Conservation (phyloP, 305 asterid species). For the Stenogyne calaminthoides region DNA sequence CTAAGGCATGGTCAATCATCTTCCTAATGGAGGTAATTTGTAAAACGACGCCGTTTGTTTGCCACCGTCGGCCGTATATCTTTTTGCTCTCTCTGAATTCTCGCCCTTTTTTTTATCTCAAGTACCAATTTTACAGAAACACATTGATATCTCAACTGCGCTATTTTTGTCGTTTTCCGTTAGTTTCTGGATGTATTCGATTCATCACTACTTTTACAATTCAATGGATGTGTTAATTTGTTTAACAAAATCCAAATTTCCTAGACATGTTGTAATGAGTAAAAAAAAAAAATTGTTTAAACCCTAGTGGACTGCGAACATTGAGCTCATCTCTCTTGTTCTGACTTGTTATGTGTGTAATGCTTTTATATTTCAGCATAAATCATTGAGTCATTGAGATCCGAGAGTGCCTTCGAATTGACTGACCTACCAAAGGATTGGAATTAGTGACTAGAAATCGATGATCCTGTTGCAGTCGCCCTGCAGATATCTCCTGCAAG, state of each 20-base stretch:
- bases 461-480: slow-evolving; percentile 90
- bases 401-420: slow-evolving; percentile 27
- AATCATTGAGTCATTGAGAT: slow-evolving; percentile 31
- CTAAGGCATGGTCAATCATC: not conserved
- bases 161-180: not conserved
- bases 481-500: slow-evolving; percentile 88
- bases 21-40: slow-evolving; percentile 21
- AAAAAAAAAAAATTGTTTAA: not conserved
- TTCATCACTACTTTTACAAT: not conserved
- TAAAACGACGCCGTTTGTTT: slow-evolving; percentile 8
- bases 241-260: not conserved
- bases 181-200: slow-evolving; percentile 1
- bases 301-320: not conserved
- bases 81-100: not conserved
- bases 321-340: slow-evolving; percentile 11
- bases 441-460: slow-evolving; percentile 35
- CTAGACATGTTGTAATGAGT: not conserved
- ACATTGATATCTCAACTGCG: not conserved
- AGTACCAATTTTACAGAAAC: slow-evolving; percentile 7
- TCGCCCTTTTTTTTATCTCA: slow-evolving; percentile 11
- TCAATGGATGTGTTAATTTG: slow-evolving; percentile 18
- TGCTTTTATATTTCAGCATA: slow-evolving; percentile 32
- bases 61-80: not conserved
- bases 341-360: not conserved
- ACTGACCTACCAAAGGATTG: slow-evolving; percentile 23